These are phyloP conservation scores for Sporothrix globosa DNA, from an alignment of 2,329 filamentous ascomycete species.

Conservation along the genomic window DNA sequence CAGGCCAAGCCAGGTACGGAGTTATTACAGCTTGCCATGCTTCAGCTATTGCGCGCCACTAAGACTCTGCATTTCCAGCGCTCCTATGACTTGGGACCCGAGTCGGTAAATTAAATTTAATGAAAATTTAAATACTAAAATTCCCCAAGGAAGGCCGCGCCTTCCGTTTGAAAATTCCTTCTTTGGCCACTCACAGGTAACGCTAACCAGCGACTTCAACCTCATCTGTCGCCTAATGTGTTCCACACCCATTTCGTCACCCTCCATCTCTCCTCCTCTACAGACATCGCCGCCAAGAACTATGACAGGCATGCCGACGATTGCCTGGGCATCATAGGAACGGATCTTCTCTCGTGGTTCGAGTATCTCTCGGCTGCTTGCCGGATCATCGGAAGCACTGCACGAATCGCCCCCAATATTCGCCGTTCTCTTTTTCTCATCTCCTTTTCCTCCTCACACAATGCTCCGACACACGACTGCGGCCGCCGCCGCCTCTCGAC, in stretches of 20 bases:
- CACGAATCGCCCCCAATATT: neutral
- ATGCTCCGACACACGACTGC: constrained; percentile 30
- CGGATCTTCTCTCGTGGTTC: neutral
- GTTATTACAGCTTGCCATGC: too few relatives aligned
- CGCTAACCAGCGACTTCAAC: constrained; percentile 23
- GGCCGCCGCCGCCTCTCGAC: constrained; percentile 27
- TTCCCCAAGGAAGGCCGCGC: constrained; percentile 18
- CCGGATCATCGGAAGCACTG: neutral
- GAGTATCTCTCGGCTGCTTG: neutral
- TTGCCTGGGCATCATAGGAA: constrained; percentile 31
- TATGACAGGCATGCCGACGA: constrained; percentile 34
- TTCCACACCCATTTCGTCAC: neutral
- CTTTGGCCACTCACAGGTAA: constrained; percentile 30
- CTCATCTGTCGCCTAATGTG: constrained; percentile 22
- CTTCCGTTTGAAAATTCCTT: constrained; percentile 28
- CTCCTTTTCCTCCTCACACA: constrained; percentile 1
- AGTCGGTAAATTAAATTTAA: constrained; percentile 7
- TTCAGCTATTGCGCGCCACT: neutral
- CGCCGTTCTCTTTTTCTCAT: neutral
- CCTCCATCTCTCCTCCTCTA: constrained; percentile 3
- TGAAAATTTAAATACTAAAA: constrained; percentile 14
- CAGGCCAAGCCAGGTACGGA: neutral
- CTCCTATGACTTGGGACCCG: neutral
- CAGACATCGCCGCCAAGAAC: constrained; percentile 24
- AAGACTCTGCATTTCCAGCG: neutral